Base-by-base conservation (phyloP, 208 protist species). In the Ichthyophonus hoferi region DNA sequence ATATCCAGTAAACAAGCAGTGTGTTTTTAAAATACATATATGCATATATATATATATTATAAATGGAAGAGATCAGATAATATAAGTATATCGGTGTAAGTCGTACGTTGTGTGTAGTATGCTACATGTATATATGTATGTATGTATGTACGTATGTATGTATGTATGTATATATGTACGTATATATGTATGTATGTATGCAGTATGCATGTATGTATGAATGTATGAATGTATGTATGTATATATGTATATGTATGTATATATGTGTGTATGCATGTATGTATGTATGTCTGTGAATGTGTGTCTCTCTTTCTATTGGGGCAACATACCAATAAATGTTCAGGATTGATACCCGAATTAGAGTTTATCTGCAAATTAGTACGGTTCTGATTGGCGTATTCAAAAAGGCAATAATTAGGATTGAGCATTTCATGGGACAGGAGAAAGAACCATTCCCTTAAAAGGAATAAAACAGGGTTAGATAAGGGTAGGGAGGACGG, bases 401-500 rank as follows among this genome's bases (percentile, higher is more conserved):
- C 34, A 42, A 91, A 91, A 0, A 91, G 79, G 33, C 89, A 42
- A 42, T 88, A 91, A 33, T 58, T 77, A 31, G 91, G 87, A 40
- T 88, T 89, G 31, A 92, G 40, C 84, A 93, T 90, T 38, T 91
- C 88, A 40, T 91, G 78, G 1, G 86, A 90, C 33, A 93, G 38
- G 33, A 90, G 12, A 58, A 90, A 87, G 82, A 93, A 93, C 91
- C 91, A 94, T 50, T 94, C 92, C 38, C 92, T 58, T n/a, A n/a
- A n/a, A n/a, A 79, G 76, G 34, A 79, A n/a, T n/a, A n/a, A n/a
- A n/a, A n/a, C n/a, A n/a, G n/a, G n/a, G n/a, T n/a, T n/a, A n/a
- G n/a, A n/a, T n/a, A n/a, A n/a, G n/a, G n/a, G n/a, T n/a, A n/a
- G n/a, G n/a, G n/a, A n/a, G n/a, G n/a, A n/a, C n/a, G n/a, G n/a